phyloP scores from a whole-genome alignment of 805 yeast genomes.

The Wickerhamomyces rabaulensis region DNA sequence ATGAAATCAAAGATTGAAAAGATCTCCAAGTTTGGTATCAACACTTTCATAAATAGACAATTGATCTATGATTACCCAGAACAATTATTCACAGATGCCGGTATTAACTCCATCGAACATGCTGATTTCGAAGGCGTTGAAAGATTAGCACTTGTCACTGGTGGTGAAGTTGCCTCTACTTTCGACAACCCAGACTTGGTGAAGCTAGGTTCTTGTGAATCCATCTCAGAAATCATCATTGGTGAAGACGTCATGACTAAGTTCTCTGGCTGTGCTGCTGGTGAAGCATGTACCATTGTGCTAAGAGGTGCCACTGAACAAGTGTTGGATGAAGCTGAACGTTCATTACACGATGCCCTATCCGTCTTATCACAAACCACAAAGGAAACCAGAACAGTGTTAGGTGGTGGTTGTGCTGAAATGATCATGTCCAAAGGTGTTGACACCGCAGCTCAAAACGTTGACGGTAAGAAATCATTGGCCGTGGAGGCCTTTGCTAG shows the following conservation, averaged over 20 bases:
- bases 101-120: constrained; percentile 90
- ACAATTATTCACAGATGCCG: constrained; percentile 82
- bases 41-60: constrained; percentile 92
- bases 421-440: constrained; percentile 98
- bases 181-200: constrained; percentile 89
- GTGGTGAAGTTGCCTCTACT: constrained; percentile 97
- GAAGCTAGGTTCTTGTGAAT: constrained; percentile 81
- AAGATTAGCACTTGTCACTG: constrained; percentile 92
- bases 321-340: constrained; percentile 92
- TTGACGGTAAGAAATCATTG: constrained; percentile 85
- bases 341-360: constrained; percentile 94
- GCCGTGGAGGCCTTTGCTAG: constrained; percentile 94
- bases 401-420: constrained; percentile 83
- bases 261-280: constrained; percentile 93
- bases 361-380: constrained; percentile 95
- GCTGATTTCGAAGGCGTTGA: constrained; percentile 98
- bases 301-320: constrained; percentile 97
- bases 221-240: constrained; percentile 85
- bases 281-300: constrained; percentile 94
- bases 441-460: constrained; percentile 93
- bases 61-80: constrained; percentile 98
- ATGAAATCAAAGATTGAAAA: constrained; percentile 88
- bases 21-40: constrained; percentile 80
- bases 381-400: constrained; percentile 78
- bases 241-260: constrained; percentile 90